Evolutionary conservation across 805 yeast species (phyloP).

Genomic region (Wickerhamiella spandovensis): DNA sequence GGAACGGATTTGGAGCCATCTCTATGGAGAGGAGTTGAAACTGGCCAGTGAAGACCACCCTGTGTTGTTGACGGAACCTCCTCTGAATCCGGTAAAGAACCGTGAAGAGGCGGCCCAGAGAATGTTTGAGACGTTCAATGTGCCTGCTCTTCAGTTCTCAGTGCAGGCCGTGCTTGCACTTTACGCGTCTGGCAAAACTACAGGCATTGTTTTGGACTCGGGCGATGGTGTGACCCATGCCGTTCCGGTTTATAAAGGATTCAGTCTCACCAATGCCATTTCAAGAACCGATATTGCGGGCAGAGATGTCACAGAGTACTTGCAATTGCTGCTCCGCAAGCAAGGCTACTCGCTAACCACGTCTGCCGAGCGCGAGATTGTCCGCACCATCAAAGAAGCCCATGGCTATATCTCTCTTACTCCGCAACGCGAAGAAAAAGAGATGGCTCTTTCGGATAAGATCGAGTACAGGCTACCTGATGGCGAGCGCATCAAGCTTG

Average conservation of each 20-base stretch:
- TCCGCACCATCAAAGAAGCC: constrained; percentile 62
- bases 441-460: constrained; percentile 13
- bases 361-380: constrained; percentile 73
- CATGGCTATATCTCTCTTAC: constrained; percentile 50
- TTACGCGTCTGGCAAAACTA: constrained; percentile 81
- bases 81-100: constrained; percentile 56
- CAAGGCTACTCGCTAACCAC: constrained; percentile 53
- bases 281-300: constrained; percentile 76
- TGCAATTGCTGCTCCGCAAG: constrained; percentile 55
- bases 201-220: constrained; percentile 79
- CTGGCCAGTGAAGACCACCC: constrained; percentile 72
- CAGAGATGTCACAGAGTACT: constrained; percentile 63
- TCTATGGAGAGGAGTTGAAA: constrained; percentile 44
- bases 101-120: constrained; percentile 50
- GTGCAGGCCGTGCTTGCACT: constrained; percentile 70
- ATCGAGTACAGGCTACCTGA: constrained; percentile 58
- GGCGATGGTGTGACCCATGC: constrained; percentile 88
- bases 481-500: constrained; percentile 55
- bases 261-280: constrained; percentile 58
- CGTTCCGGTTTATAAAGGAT: constrained; percentile 86
- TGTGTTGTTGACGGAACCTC: constrained; percentile 75
- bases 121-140: constrained; percentile 56
- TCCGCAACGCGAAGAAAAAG: constrained; percentile 40
- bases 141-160: constrained; percentile 62
- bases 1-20: constrained; percentile 67